Percentiles rank a stretch among this genome's conserved stretches.
phyloP scores from a whole-genome alignment of 2,329 filamentous ascomycete genomes.

The Aspergillus tubingensis region DNA sequence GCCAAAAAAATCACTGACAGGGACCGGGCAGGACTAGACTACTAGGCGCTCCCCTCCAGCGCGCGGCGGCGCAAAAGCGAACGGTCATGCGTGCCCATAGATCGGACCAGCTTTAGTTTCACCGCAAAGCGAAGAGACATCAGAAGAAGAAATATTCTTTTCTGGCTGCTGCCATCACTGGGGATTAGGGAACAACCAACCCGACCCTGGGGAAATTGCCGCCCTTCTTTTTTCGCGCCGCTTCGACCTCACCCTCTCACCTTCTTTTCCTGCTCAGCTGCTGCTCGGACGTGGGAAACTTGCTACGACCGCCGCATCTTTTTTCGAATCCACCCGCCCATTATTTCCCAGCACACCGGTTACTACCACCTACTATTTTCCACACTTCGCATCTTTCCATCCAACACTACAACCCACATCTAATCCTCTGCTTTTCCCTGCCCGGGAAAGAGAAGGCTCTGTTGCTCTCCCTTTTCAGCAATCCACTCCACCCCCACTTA shows the following conservation, averaged over 20 bases:
- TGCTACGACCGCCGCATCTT: not conserved
- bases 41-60: constrained; percentile 28
- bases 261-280: not conserved
- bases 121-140: constrained; percentile 20
- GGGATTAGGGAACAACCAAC: not conserved
- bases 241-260: not conserved
- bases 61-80: constrained; percentile 23
- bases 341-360: not conserved
- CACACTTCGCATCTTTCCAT: constrained; percentile 14
- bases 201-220: constrained; percentile 12
- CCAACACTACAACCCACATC: constrained; percentile 15
- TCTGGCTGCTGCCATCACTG: constrained; percentile 5
- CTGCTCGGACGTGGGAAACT: not conserved
- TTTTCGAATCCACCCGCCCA: not conserved
- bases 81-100: constrained; percentile 37
- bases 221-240: constrained; percentile 11
- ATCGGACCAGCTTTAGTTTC: constrained; percentile 26
- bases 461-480: constrained; percentile 16
- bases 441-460: constrained; percentile 15
- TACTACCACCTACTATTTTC: constrained; percentile 13
- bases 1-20: constrained; percentile 7
- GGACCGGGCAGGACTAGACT: constrained; percentile 18
- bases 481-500: constrained; percentile 23
- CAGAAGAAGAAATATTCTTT: constrained; percentile 16
- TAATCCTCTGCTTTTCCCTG: constrained; percentile 13